Base-by-base conservation (phyloP, 352 stramenopile genomes). In the Phytophthora hybrid region DNA sequence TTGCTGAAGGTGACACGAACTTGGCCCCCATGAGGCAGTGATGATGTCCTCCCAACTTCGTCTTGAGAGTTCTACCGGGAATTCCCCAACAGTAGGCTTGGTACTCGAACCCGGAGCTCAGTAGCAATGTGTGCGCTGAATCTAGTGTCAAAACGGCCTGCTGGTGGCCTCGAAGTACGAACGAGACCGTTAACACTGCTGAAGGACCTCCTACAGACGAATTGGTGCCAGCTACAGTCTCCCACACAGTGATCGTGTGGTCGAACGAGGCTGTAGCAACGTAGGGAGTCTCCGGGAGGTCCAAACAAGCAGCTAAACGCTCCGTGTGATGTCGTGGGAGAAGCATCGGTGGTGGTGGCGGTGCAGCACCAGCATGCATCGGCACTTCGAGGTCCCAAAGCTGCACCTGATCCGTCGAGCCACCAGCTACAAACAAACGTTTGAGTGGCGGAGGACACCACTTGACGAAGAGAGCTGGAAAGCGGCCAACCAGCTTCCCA, bases 71-170 rank as follows among this genome's bases (percentile, higher is more conserved):
- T 32, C 80, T 70, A 39, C 77, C 79, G 1, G 79, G 26, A 18
- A 94, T 63, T 59, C 82, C 91, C 90, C 90, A 97, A 61, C 88
- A 91, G 29, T 92, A 93, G 5, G 88, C 87, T 68, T 93, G 82
- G 56, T 96, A 86, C 59, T 97, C 90, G 51, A 96, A 97, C 0
- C 89, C 90, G 6, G 78, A 91, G 63, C 81, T 94, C 9, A 97
- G 61, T 10, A 97, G 59, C 5, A 93, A 49, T 4, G 74, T 76
- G 21, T 91, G 71, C 23, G 69, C 63, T 37, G 84, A 94, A 51
- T 92, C 87, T 9, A 96, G 74, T 19, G 87, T 83, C 21, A 86
- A 70, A 16, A 96, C 81, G 3, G 79, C 89, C 59, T 93, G 86
- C 21, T 74, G 59, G 51, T 97, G 90, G 1, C 85, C 85, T 32